Percentiles rank a stretch among this genome's conserved stretches.
phyloP scores from a whole-genome alignment of 768 basidiomycete genomes.

The Cystobasidium ongulense region DNA sequence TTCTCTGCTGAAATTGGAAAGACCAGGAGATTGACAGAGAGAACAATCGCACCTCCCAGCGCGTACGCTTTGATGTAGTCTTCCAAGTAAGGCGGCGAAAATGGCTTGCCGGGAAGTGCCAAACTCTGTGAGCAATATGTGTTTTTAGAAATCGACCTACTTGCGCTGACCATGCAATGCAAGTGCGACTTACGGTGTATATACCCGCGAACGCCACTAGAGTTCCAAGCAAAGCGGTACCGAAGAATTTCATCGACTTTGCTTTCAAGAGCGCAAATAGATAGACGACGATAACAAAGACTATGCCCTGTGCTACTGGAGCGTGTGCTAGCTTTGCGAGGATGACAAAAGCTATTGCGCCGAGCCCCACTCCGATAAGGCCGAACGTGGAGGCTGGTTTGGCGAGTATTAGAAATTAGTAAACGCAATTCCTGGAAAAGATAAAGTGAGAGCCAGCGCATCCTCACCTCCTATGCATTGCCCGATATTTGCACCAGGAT shows the following conservation, averaged over 20 bases:
- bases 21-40: conserved; percentile 42
- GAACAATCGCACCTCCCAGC: conserved; percentile 41
- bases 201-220: conserved; percentile 42
- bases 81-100: conserved; percentile 40
- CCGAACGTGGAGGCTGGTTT: conserved; percentile 36
- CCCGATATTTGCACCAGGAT: conserved; percentile 41
- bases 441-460: not conserved
- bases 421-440: not conserved
- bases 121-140: not conserved
- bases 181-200: conserved; percentile 21
- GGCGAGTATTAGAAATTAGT: not conserved
- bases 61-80: conserved; percentile 42
- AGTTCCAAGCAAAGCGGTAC: conserved; percentile 42
- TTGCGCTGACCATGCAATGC: not conserved
- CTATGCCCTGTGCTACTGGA: conserved; percentile 43
- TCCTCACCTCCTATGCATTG: conserved; percentile 15
- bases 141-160: not conserved
- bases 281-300: conserved; percentile 43
- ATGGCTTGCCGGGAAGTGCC: conserved; percentile 33
- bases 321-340: conserved; percentile 42
- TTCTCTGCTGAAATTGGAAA: conserved; percentile 42
- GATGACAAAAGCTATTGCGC: conserved; percentile 41
- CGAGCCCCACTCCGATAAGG: conserved; percentile 37
- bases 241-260: conserved; percentile 41
- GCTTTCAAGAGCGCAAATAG: conserved; percentile 43